These are phyloP conservation scores for Trichoderma harzianum DNA, from an alignment of 2,329 filamentous ascomycete genomes.

Conservation along the genomic window DNA sequence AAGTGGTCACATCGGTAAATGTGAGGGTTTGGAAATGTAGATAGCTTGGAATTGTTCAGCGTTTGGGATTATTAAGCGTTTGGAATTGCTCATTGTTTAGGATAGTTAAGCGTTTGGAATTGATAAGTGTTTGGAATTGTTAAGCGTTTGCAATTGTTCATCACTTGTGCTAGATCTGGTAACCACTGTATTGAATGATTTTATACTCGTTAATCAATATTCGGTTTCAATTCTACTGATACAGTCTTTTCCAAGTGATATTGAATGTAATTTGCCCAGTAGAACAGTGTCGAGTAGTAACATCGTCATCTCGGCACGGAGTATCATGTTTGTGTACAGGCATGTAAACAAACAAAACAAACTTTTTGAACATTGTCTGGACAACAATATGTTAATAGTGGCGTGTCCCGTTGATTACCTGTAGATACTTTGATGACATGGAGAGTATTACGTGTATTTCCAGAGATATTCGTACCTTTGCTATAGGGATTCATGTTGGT, in stretches of 20 bases:
- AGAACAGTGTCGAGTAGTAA: background rate
- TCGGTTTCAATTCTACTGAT: background rate
- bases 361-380: background rate
- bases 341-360: background rate
- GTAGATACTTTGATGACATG: too few relatives aligned
- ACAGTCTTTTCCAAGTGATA: background rate
- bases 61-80: background rate
- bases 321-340: background rate
- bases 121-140: too few relatives aligned
- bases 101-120: too few relatives aligned
- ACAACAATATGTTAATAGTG: background rate
- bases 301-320: background rate
- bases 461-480: background rate
- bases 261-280: background rate
- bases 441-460: background rate
- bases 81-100: background rate
- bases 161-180: too few relatives aligned
- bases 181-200: background rate
- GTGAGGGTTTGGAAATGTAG: background rate
- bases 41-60: background rate
- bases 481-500: background rate
- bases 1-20: background rate
- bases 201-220: background rate
- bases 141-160: too few relatives aligned
- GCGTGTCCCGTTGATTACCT: background rate